These are phyloP conservation scores for Aureobasidium sp. DNA, from an alignment of 2,329 filamentous ascomycete genomes.

Conservation along the genomic window DNA sequence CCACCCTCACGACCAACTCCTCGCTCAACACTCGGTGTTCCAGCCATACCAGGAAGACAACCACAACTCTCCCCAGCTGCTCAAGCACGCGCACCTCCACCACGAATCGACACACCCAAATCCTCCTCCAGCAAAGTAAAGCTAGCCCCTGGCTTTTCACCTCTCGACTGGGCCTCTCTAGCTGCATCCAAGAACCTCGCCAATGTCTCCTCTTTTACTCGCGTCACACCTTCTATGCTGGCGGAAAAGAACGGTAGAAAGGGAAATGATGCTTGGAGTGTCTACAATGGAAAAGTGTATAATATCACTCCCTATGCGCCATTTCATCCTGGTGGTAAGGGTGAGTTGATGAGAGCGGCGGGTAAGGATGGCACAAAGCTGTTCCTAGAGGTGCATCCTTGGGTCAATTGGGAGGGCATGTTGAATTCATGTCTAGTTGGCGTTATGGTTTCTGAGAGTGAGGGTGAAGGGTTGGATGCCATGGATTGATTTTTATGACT, in stretches of 20 bases:
- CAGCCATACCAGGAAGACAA: slow-evolving; percentile 49
- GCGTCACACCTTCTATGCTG: slow-evolving; percentile 86
- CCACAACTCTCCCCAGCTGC: slow-evolving; percentile 40
- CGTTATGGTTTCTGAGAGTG: slow-evolving; percentile 64
- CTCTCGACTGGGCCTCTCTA: slow-evolving; percentile 94
- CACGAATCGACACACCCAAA: slow-evolving; percentile 43
- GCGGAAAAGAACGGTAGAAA: slow-evolving; percentile 83
- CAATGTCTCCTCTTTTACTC: slow-evolving; percentile 61
- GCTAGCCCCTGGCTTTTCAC: slow-evolving; percentile 91
- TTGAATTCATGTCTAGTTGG: slow-evolving; percentile 67
- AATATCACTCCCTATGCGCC: slow-evolving; percentile 91
- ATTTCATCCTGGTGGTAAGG: slow-evolving; percentile 90
- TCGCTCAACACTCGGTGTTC: slow-evolving; percentile 38
- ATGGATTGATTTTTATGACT: slow-evolving; percentile 56
- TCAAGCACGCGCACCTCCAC: slow-evolving; percentile 28
- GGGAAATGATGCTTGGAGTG: slow-evolving; percentile 88
- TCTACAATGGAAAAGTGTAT: slow-evolving; percentile 90
- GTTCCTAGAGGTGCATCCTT: slow-evolving; percentile 71
- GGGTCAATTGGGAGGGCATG: slow-evolving; percentile 76
- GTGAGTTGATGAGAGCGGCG: slow-evolving; percentile 80
- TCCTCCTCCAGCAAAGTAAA: slow-evolving; percentile 69
- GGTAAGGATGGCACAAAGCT: slow-evolving; percentile 75
- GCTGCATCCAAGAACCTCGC: slow-evolving; percentile 65
- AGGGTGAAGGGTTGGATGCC: slow-evolving; percentile 55
- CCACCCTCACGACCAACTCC: slow-evolving; percentile 28